Base-by-base conservation (phyloP, 108 stramenopile species). In the Pseudonitzschia multiseries region DNA sequence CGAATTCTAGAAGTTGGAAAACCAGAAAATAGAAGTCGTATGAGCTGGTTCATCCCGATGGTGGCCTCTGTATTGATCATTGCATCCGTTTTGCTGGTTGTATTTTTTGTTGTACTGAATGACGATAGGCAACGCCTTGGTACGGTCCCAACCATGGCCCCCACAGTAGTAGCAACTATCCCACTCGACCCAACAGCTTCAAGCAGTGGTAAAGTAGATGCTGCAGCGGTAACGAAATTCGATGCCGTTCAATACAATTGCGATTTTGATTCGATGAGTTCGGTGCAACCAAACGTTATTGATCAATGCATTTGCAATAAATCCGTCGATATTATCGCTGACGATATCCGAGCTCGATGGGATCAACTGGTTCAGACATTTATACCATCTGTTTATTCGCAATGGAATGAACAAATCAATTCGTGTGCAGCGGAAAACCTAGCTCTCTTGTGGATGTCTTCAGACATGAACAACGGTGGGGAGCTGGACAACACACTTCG, bases 351-450 rank as follows among this genome's bases (percentile, higher is more conserved):
- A 1, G 57, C 20, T 54, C 68, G 79, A 53, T 74, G 62, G 40
- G 51, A 65, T 3, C 18, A 42, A 5, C 50, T 66, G 8, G 48
- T 61, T 2, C 53, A 65, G 20, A 50, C 29, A 21, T 72, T 73
- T 41, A 65, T 79, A 27, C 79, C 72, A 24, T 36, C 52, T 24
- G 53, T 79, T 13, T 43, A 69, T 65, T 57, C 69, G 0, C 53
- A 70, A 36, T 79, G 65, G 42, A 40, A 73, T 32, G 79, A 79
- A 31, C n/a, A 22, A 24, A 62, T 68, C 32, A 52, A 21, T 24
- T 79, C 79, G 28, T 79, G 79, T 48, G 57, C 65, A 20, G 20
- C 79, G 8, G 48, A 67, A 41, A 79, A 79, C 57, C 73, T 74
- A 33, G 79, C 79, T 0, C 2, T 79, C 4, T 15, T 79, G 18